Base-by-base conservation (phyloP, 1,139 yeast genomes). In the Yamadazyma siamensis region DNA sequence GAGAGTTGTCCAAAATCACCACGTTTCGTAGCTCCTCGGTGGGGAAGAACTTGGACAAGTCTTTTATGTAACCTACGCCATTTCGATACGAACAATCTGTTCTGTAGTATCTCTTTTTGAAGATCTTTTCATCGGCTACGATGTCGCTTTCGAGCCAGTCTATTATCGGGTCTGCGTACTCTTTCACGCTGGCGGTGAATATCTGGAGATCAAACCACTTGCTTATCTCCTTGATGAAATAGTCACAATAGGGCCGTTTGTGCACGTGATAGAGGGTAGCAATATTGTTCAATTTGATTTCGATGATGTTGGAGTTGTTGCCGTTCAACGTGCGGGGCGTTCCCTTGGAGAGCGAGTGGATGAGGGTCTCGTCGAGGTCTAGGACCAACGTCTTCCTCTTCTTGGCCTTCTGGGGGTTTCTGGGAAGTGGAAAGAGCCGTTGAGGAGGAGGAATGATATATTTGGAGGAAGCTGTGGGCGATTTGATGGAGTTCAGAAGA, bases 131-230 rank as follows among this genome's bases (percentile, higher is more conserved):
- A 25, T 39, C 35, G 24, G 39, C 51, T 13, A 54, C 39, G n/a
- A 64, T 53, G 28, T 67, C 73, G 32, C 52, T 54, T 44, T 68
- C 75, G 13, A 91, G 62, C 82, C 94, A 86, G 56, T 89, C 94
- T 31, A 91, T 87, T 38, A 91, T 94, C 0, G 98, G 98, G 51
- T 91, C 98, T 0, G 98, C 98, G 49, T 91, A 91, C 53, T 88
- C 96, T 56, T 80, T 80, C 36, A 91, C 94, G 29, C 95, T 82
- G 2, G 98, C 98, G 0, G 98, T 91, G 61, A 88, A 88, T 9
- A 91, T 77, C 27, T 88, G 91, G 25, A 91, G 63, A 45, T 87
- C 85, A 56, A 78, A 91, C 97, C 97, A 91, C 47, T 79, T 77
- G 33, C 81, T 66, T 10, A 88, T 94, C 39, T 80, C 83, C 36